A percentile compares a stretch with the other conserved stretches of the same genome.
These are phyloP conservation scores for Phaeosphaeriaceae sp. DNA, from an alignment of 2,329 filamentous ascomycete genomes.

Conservation along the genomic window DNA sequence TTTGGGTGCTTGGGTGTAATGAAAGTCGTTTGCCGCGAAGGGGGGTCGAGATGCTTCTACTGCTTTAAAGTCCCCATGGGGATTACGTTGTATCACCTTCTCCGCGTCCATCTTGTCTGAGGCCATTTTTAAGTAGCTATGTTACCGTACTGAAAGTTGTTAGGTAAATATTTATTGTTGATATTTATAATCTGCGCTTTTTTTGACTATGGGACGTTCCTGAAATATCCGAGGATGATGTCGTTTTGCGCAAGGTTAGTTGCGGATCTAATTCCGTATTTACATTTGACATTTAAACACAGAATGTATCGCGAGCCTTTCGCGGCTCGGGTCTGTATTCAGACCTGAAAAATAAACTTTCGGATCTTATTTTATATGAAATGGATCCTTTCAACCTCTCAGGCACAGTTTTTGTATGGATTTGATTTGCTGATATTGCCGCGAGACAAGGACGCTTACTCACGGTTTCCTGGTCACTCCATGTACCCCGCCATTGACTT, in stretches of 20 bases:
- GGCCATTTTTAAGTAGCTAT: slow-evolving; percentile 15
- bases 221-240: background rate
- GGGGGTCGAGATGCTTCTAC: slow-evolving; percentile 70
- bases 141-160: background rate
- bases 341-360: background rate
- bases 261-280: slow-evolving; percentile 28
- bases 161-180: background rate
- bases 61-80: slow-evolving; percentile 75
- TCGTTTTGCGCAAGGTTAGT: slow-evolving; percentile 14
- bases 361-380: no score
- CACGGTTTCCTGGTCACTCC: no score
- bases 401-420: no score
- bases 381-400: no score
- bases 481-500: no score
- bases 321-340: slow-evolving; percentile 5
- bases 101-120: slow-evolving; percentile 53
- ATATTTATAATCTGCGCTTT: slow-evolving; percentile 1
- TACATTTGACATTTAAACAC: slow-evolving; percentile 10
- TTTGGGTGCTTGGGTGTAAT: slow-evolving; percentile 67
- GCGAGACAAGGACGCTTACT: no score
- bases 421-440: no score
- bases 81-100: slow-evolving; percentile 64
- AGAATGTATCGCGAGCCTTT: slow-evolving; percentile 6
- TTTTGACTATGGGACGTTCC: background rate
- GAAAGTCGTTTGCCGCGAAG: slow-evolving; percentile 61